phyloP scores from a whole-genome alignment of 2,329 filamentous ascomycete genomes.

The Venturia asperata region DNA sequence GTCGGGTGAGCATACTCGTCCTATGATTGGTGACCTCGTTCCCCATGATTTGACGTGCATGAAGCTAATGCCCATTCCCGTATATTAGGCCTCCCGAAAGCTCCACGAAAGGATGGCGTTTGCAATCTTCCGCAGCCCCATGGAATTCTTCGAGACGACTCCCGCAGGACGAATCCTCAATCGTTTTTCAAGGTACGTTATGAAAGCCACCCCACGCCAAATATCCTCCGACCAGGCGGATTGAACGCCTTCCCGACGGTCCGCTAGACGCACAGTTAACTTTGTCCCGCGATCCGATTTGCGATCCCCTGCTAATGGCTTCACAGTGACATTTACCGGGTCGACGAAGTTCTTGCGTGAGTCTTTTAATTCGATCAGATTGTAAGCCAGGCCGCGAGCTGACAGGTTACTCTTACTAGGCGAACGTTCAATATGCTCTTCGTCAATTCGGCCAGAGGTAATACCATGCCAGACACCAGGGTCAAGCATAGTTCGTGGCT shows the following conservation, averaged over 20 bases:
- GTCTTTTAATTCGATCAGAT: constrained; percentile 24
- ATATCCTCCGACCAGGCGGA: not conserved
- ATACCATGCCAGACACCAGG: constrained; percentile 23
- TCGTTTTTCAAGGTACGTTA: constrained; percentile 75
- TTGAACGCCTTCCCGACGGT: not conserved
- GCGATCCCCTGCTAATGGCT: not conserved
- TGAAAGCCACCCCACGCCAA: not conserved
- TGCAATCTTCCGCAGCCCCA: constrained; percentile 93
- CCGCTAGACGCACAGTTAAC: not conserved
- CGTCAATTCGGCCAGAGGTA: constrained; percentile 43
- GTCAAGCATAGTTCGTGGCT: constrained; percentile 25
- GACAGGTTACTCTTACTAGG: constrained; percentile 25
- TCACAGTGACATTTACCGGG: constrained; percentile 41
- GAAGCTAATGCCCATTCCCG: constrained; percentile 25
- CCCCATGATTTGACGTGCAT: constrained; percentile 18
- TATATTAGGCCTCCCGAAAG: constrained; percentile 75
- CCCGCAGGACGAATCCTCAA: constrained; percentile 92
- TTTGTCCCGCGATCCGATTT: not conserved
- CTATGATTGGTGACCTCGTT: constrained; percentile 12
- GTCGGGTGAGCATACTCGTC: constrained; percentile 3
- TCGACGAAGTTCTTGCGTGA: constrained; percentile 83
- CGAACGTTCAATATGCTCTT: constrained; percentile 92
- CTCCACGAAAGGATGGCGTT: constrained; percentile 96
- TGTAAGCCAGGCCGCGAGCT: not conserved
- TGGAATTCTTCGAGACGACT: constrained; percentile 98